Evolutionary conservation across 257 asterid genomes (phyloP), one percentile per base, ranked within the genome.

Genomic region (Coffea canephora): DNA sequence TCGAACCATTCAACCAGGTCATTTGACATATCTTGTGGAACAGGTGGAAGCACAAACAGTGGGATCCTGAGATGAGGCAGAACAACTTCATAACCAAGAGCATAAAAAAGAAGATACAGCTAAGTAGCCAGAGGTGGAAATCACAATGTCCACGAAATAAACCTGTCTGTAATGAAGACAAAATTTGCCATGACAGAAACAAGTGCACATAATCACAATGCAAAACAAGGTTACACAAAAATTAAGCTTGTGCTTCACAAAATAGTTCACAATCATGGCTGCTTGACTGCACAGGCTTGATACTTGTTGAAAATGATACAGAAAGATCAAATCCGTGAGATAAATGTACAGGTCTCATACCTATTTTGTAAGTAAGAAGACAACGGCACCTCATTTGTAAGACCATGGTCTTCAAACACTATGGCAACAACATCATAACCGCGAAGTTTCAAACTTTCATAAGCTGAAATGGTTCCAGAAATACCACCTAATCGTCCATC

Each of bases 401-500:
- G 95, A 69, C 99, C 96, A 69, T 91, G 96, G 76, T 96, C 97
- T 88, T 94, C 97, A 81, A 96, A 82, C 75, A 96, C 87, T 77
- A 96, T 88, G 41, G 97, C 98, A 83, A 90, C 93, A 82, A 94
- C 89, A 79, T 96, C 98, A 69, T 92, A 96, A 69, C 99, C 99
- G 59, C 99, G 96, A 76, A 96, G 90, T 86, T 83, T 92, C 80
- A 94, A 78, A 77, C 92, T 91, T 87, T 96, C 99, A 86, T 92
- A 94, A 52, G 97, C 97, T 79, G 99, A 96, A 82, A 96, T 94
- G 50, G 99, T 96, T 86, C 94, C 99, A 8, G 99, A 94, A 81
- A 96, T 94, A 75, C 99, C 99, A 85, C 99, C 99, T 84, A 94
- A 83, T 65, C 90, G 86, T 77, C 99, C 98, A 91, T 96, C 98